Evolutionary conservation across 1,284 basidiomycete genomes (phyloP).

Genomic region (Fomitopsis palustris): DNA sequence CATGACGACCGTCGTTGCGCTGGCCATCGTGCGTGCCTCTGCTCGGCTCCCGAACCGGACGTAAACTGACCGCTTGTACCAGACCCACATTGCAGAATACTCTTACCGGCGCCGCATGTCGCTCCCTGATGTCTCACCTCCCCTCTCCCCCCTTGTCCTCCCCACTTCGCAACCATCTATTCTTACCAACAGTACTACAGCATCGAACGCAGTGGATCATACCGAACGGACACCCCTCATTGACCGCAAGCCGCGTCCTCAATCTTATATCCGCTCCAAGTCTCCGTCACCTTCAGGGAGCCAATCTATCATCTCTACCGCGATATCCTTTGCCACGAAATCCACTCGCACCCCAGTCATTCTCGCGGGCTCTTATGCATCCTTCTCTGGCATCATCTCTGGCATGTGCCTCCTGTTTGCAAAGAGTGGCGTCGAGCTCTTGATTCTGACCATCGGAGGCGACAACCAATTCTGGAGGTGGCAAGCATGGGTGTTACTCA

Average conservation of each 20-base stretch:
- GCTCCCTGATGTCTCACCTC: slow-evolving; percentile 28
- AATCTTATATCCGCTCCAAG: slow-evolving; percentile 16
- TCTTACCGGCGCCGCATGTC: slow-evolving; percentile 31
- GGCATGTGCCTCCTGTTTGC: slow-evolving; percentile 94
- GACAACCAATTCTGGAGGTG: slow-evolving; percentile 87
- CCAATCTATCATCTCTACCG: slow-evolving; percentile 22
- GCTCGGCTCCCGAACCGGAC: not conserved
- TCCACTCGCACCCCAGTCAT: slow-evolving; percentile 54
- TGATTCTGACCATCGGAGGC: slow-evolving; percentile 77
- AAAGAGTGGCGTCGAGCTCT: slow-evolving; percentile 90
- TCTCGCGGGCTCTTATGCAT: slow-evolving; percentile 86
- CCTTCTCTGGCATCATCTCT: slow-evolving; percentile 87
- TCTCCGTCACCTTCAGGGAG: slow-evolving; percentile 22
- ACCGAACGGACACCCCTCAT: slow-evolving; percentile 62
- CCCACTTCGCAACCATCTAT: slow-evolving; percentile 27
- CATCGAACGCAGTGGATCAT: slow-evolving; percentile 26
- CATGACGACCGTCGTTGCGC: slow-evolving; percentile 54
- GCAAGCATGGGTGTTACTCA: slow-evolving; percentile 79
- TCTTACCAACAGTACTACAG: slow-evolving; percentile 28
- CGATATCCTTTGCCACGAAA: slow-evolving; percentile 24
- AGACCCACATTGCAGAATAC: slow-evolving; percentile 62
- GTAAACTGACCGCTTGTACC: slow-evolving; percentile 9
- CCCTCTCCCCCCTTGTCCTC: slow-evolving; percentile 30
- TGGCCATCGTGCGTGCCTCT: slow-evolving; percentile 56
- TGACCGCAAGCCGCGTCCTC: slow-evolving; percentile 39